Evolutionary conservation across 768 basidiomycete species (phyloP).

Genomic region (Termitomyces sp.): DNA sequence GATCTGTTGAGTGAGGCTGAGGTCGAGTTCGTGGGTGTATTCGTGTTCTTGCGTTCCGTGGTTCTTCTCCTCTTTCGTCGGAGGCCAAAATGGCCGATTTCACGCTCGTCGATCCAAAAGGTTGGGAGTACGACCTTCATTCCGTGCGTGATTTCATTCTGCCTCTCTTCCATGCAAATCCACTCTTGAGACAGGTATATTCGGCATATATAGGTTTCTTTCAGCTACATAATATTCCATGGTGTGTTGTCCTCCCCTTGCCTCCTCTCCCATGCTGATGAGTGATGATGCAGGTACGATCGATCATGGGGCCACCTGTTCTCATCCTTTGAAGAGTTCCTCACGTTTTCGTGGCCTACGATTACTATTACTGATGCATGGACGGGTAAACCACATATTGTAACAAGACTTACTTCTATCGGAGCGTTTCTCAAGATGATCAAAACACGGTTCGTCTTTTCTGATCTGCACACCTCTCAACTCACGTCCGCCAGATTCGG

Average conservation of each 20-base stretch:
- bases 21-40: too few relatives aligned
- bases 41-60: too few relatives aligned
- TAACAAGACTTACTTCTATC: conserved; percentile 67
- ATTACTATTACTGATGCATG: conserved; percentile 69
- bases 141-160: conserved; percentile 46
- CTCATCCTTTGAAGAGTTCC: conserved; percentile 72
- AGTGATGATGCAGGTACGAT: conserved; percentile 51
- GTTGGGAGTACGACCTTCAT: conserved; percentile 79
- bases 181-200: conserved; percentile 37
- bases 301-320: conserved; percentile 77
- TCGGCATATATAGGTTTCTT: conserved; percentile 79
- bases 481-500: conserved; percentile 48
- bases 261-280: not conserved
- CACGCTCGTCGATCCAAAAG: conserved; percentile 65
- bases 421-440: conserved; percentile 82
- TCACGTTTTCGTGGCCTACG: conserved; percentile 79
- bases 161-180: not conserved
- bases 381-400: conserved; percentile 73
- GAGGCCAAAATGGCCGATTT: conserved; percentile 38
- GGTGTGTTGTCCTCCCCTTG: conserved; percentile 31
- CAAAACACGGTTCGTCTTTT: conserved; percentile 54
- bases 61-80: too few relatives aligned
- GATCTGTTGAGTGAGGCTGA: too few relatives aligned
- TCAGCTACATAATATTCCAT: conserved; percentile 61
- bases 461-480: not conserved